A percentile compares a stretch with the other conserved stretches of the same genome.
These are phyloP conservation scores for Sanguinoderma infundibulare DNA, from an alignment of 1,284 basidiomycete species.

Conservation along the genomic window DNA sequence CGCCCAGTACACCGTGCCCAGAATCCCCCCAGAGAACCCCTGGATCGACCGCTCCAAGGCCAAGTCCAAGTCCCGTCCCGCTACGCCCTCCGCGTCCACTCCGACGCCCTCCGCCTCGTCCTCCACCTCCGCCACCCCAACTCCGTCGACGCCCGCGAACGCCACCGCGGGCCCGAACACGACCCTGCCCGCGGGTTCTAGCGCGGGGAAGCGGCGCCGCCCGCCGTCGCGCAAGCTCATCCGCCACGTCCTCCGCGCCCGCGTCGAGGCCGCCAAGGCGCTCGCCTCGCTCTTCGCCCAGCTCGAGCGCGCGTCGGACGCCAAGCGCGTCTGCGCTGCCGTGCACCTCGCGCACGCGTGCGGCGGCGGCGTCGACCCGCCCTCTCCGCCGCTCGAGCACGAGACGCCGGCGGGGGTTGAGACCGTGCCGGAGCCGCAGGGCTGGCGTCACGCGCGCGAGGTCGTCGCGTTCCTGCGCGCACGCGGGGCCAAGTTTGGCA, in stretches of 20 bases:
- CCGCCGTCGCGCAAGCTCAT: constrained; percentile 83
- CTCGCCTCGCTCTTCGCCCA: constrained; percentile 74
- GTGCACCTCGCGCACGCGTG: constrained; percentile 61
- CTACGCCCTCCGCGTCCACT: constrained; percentile 27
- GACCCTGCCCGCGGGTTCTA: not conserved
- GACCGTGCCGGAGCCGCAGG: constrained; percentile 39
- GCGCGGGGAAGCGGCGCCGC: constrained; percentile 44
- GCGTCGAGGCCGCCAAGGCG: constrained; percentile 76
- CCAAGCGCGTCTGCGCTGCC: constrained; percentile 58
- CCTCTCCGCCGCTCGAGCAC: constrained; percentile 19
- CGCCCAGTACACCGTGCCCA: constrained; percentile 74
- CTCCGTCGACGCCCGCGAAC: not conserved
- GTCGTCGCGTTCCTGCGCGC: constrained; percentile 64
- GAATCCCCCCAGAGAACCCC: constrained; percentile 64
- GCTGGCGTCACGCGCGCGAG: constrained; percentile 65
- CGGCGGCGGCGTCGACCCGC: constrained; percentile 47
- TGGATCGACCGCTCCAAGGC: constrained; percentile 63
- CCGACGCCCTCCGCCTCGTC: constrained; percentile 24
- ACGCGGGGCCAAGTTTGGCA: constrained; percentile 68
- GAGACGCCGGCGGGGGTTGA: constrained; percentile 33
- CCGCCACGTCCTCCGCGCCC: constrained; percentile 82
- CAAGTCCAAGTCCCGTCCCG: constrained; percentile 24
- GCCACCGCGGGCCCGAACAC: not conserved
- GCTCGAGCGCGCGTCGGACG: constrained; percentile 53
- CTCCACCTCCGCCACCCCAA: constrained; percentile 45